phyloP scores from a whole-genome alignment of 257 asterid genomes.

The Solanum appendiculatum region DNA sequence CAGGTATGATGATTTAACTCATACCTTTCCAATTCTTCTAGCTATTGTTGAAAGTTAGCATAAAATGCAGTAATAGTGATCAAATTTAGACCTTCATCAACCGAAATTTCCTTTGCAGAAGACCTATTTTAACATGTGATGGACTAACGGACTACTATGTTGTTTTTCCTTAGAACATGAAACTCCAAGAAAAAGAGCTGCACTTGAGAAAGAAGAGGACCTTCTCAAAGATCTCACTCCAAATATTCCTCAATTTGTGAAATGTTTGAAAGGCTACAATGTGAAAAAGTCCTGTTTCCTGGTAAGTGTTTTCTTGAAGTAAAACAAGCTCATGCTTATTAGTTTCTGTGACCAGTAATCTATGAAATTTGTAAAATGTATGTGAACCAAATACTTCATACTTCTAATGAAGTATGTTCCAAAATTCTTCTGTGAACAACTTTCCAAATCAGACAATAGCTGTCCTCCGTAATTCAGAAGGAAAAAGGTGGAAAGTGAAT shows the following conservation, averaged over 20 bases:
- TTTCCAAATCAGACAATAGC: neutral
- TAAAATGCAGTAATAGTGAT: neutral
- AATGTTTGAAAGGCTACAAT: neutral
- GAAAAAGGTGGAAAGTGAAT: constrained; percentile 1
- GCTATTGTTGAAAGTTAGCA: neutral
- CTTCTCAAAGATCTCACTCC: neutral
- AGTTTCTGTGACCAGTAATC: neutral
- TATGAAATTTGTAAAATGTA: neutral
- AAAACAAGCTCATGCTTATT: too few relatives aligned
- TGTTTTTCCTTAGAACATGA: neutral
- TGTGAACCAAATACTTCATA: too few relatives aligned
- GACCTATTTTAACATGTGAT: neutral
- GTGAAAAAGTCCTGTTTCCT: neutral
- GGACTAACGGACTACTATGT: neutral
- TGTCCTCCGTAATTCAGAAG: neutral
- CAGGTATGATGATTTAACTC: neutral
- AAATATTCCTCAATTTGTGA: neutral
- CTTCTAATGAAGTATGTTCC: neutral
- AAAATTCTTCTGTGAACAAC: neutral
- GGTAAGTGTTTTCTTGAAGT: neutral
- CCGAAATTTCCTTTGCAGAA: neutral
- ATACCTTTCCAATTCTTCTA: neutral
- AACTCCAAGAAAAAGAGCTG: neutral
- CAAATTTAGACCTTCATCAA: neutral
- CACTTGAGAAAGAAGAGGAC: neutral